Evolutionary conservation across 768 basidiomycete species (phyloP).

Genomic region (Dioszegia crocea): DNA sequence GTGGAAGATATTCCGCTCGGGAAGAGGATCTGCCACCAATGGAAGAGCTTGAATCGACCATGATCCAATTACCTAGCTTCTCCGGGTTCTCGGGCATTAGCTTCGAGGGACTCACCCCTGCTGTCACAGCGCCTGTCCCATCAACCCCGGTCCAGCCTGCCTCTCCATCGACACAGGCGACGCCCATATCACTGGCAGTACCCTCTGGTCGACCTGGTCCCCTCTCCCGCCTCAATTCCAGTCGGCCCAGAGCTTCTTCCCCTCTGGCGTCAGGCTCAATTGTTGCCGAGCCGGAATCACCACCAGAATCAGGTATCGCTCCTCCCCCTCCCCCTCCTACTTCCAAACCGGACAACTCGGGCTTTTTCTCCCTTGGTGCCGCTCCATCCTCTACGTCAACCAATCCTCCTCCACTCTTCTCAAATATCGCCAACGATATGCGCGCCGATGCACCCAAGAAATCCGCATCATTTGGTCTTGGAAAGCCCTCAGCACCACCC

Average conservation of each 20-base stretch:
- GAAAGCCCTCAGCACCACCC: slow-evolving; percentile 19
- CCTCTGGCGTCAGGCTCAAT: slow-evolving; percentile 41
- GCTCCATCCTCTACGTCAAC: slow-evolving; percentile 3
- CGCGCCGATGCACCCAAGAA: slow-evolving; percentile 16
- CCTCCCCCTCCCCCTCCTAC: background rate
- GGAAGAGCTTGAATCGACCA: slow-evolving; percentile 38
- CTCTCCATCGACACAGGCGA: background rate
- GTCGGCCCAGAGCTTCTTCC: slow-evolving; percentile 38
- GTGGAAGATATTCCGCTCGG: slow-evolving; percentile 39
- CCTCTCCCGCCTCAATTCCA: slow-evolving; percentile 22
- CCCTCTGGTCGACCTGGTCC: slow-evolving; percentile 19
- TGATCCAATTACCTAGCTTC: slow-evolving; percentile 37
- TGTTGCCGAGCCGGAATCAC: slow-evolving; percentile 35
- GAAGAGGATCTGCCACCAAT: slow-evolving; percentile 44
- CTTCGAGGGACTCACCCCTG: slow-evolving; percentile 3
- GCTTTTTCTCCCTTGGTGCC: slow-evolving; percentile 14
- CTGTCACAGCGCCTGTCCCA: slow-evolving; percentile 1
- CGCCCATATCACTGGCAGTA: background rate
- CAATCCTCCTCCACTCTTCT: slow-evolving; percentile 11
- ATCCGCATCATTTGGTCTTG: slow-evolving; percentile 11
- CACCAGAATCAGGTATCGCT: slow-evolving; percentile 12
- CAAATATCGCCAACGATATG: background rate
- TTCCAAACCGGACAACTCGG: slow-evolving; percentile 5
- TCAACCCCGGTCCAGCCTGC: background rate
- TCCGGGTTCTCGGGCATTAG: slow-evolving; percentile 34